Percentiles rank a stretch among this genome's conserved stretches.
Conservation (phyloP, 257 asterid genomes). For the Solanum medicagineum region DNA sequence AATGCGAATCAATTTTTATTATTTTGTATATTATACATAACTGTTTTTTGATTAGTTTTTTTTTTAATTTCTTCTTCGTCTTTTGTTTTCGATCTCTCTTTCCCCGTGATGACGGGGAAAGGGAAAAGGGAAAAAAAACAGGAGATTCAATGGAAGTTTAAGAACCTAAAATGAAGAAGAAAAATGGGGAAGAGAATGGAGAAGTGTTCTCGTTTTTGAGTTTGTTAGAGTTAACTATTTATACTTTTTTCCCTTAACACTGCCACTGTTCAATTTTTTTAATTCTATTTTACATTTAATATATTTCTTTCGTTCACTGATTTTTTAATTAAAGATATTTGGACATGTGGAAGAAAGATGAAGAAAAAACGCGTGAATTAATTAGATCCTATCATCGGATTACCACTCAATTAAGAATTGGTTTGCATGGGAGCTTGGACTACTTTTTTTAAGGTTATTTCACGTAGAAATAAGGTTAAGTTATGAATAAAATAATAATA, state of each 20-base stretch:
- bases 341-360: not conserved
- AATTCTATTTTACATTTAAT: not conserved
- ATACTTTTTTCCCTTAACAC: not conserved
- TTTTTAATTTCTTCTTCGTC: not conserved
- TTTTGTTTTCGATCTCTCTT: not conserved
- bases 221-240: not conserved
- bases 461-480: not conserved
- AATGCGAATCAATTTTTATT: not conserved
- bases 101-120: not conserved
- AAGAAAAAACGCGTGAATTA: not conserved
- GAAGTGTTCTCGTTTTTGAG: not conserved
- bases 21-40: too few relatives aligned
- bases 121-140: not conserved
- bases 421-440: not conserved
- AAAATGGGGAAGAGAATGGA: not conserved
- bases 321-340: not conserved
- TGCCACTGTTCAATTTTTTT: not conserved
- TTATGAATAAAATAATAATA: not conserved
- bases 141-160: not conserved
- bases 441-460: not conserved
- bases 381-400: not conserved
- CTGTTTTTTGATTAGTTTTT: not conserved
- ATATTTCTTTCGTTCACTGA: not conserved
- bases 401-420: not conserved
- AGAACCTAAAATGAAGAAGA: not conserved